Evolutionary conservation across 768 basidiomycete species (phyloP), one percentile per base, ranked within the genome.

Genomic region (Favolaschia claudopus): DNA sequence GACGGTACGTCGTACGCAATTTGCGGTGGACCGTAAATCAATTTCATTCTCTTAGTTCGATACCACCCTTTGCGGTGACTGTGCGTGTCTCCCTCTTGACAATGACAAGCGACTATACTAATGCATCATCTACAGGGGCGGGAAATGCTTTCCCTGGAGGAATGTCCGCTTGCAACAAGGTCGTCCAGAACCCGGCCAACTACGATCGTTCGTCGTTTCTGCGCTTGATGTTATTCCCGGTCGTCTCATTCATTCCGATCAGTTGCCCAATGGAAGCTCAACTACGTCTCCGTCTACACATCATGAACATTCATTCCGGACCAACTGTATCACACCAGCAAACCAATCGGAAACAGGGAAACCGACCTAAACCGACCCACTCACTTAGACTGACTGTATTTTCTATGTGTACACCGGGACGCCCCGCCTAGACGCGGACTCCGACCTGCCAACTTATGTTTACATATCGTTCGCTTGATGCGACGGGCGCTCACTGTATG

Each of bases 231-330:
- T 46, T 15, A 44, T 81, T 77, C 66, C 24, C 43, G 22, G 14
- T 70, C 70, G 51, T 68, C 70, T 32, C 20, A 19, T 33, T 48
- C 50, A 6, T n/a, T n/a, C n/a, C n/a, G n/a, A n/a, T n/a, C 62
- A 87, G 85, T 74, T 65, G 84, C 85, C 12, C 72, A 81, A 68
- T 87, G 85, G 85, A 72, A 77, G 57, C 74, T 88, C 70, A 83
- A 84, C 66, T 85, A 82, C 65, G 74, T 87, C 52, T 79, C 82
- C 31, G 80, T 85, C 42, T 87, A 83, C 71, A 74, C 83, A 52
- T 42, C 71, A 44, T 50, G 31, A 24, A 45, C 54, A 24, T 44
- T 19, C 28, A 20, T 49, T 37, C 19, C 27, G n/a, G 47, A 49
- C 38, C 19, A 32, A n/a, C n/a, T n/a, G n/a, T n/a, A n/a, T n/a